Base-by-base conservation (phyloP, 2,329 filamentous ascomycete species). In the Fusarium staphyleae region DNA sequence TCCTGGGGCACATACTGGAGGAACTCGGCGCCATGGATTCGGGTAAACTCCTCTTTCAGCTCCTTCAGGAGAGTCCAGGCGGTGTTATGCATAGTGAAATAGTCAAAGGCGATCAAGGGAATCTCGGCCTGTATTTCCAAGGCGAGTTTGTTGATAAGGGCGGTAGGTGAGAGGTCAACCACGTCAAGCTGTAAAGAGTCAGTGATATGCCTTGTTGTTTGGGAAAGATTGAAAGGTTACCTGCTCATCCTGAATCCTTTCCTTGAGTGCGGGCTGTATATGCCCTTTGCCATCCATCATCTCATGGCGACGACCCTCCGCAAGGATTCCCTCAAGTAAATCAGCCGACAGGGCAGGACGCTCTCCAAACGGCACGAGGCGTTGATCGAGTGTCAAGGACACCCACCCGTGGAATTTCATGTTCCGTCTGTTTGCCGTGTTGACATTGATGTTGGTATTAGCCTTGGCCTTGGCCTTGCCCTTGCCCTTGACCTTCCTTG, bases 401-500 rank as follows among this genome's bases (percentile, higher is more conserved):
- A 54, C 16, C 51, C 55, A 53, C 1, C 46, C 54, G 5, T 41
- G 51, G 14, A 49, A 42, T 15, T 52, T 66, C 40, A 68, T 57
- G 32, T 54, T 60, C 3, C 47, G 48, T 1, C 37, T 29, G 11
- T 63, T 62, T 2, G 22, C 53, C 15, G 43, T 52, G 4, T 64
- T 43, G 2, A 33, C 41, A 2, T 37, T 54, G 5, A 55, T 32
- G 16, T 48, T 48, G 7, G 22, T 9, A 10, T 37, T 22, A 5
- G 22, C 9, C 11, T 37, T 24, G 7, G 22, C 11, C 11, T 37
- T 22, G 7, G 22, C 9, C 11, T 37, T 24, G 22, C 22, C 22
- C 22, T 24, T 24, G 3, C 22, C 4, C 7, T 24, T 24, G 4
- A 5, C 22, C 22, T 24, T 22, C 19, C 19, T 6, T 22, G 6